Base-by-base conservation (phyloP, 2,329 filamentous ascomycete genomes). In the Fusarium devonianum region DNA sequence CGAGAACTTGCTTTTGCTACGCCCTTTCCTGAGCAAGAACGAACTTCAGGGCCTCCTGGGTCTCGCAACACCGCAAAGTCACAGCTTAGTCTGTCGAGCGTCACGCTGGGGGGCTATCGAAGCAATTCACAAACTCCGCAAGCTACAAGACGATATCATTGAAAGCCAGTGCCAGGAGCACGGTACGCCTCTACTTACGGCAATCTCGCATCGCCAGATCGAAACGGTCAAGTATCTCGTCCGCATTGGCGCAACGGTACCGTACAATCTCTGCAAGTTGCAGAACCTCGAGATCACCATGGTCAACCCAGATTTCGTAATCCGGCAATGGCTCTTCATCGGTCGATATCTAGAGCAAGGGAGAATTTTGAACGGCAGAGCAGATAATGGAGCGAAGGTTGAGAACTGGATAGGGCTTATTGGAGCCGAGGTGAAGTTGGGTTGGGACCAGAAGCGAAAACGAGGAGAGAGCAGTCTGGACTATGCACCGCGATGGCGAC, bases 21-120 rank as follows among this genome's bases (percentile, higher is more conserved):
- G 16, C 10, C 35, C 29, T 3, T 36, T 13, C 3, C 5, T 46
- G 2, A 23, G 8, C 10, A 12, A 22, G 5, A 7, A 36, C 6
- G 34, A 40, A 4, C 7, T 50, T 1, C 11, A 11, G 3, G 12
- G 25, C 6, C 12, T 45, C 1, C 10, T 7, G 1, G 38, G 37
- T 14, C 5, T 39, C 2, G 18, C 32, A 4, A 34, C 4, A 0
- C 11, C 7, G 5, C 32, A 28, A 2, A 26, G 18, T 2, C 46
- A 54, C 23, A 39, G 16, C 7, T 10, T 51, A 11, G 22, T 51
- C 1, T 51, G 51, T 11, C 9, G 14, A 7, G 37, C 36, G 4
- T 36, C 32, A 0, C n/a, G 37, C 3, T 22, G 19, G 18, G 37
- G 51, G 1, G 13, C 2, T 0, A 12, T 25, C 9, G n/a, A 42